Percentiles rank a stretch among this genome's conserved stretches.
Conservation (phyloP, 495 filamentous ascomycete species). For the Penicillium diatomitis region DNA sequence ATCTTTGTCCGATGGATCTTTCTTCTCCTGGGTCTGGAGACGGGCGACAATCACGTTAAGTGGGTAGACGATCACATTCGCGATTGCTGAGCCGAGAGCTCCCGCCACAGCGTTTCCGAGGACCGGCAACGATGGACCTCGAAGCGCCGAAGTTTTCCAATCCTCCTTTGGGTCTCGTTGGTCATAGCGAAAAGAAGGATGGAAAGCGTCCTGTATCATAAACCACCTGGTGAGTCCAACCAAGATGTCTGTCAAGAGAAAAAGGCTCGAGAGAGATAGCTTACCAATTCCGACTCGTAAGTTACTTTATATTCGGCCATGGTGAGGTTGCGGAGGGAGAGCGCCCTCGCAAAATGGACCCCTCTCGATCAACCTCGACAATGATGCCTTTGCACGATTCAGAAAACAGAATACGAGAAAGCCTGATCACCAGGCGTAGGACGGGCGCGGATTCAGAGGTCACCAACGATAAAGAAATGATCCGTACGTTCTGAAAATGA, state of each 20-base stretch:
- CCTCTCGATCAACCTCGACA: neutral
- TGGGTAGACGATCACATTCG: slow-evolving; percentile 73
- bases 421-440: no score
- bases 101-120: slow-evolving; percentile 84
- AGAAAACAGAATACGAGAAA: no score
- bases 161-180: slow-evolving; percentile 21
- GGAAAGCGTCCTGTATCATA: slow-evolving; percentile 37
- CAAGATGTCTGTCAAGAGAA: slow-evolving; percentile 1
- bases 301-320: slow-evolving; percentile 27
- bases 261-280: neutral
- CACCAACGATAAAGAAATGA: neutral
- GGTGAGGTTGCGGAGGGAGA: neutral
- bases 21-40: slow-evolving; percentile 69
- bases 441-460: neutral
- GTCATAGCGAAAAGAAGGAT: slow-evolving; percentile 41
- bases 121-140: slow-evolving; percentile 58
- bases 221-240: no score
- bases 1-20: slow-evolving; percentile 14
- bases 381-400: no score
- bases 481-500: no score
- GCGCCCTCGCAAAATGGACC: neutral
- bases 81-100: slow-evolving; percentile 67
- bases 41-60: slow-evolving; percentile 78
- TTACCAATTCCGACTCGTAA: slow-evolving; percentile 26
- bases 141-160: slow-evolving; percentile 29